A percentile compares a stretch with the other conserved stretches of the same genome.
Conservation (phyloP, 805 yeast species). For the Metschnikowia gruessii region DNA sequence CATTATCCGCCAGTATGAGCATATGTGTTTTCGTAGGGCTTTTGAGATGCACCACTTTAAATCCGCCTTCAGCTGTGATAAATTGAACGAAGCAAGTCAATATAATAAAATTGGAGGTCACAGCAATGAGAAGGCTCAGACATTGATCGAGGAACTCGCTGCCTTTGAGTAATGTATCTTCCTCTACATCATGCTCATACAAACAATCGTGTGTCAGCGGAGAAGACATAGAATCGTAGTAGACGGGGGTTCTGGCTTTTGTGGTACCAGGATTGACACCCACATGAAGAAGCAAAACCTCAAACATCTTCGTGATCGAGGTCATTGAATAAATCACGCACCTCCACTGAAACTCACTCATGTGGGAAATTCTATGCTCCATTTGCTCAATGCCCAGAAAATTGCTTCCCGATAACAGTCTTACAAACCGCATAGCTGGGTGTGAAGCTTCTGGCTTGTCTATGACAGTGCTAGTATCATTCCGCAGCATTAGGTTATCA, state of each 20-base stretch:
- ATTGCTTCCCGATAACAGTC: slow-evolving; percentile 23
- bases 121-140: slow-evolving; percentile 18
- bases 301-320: slow-evolving; percentile 22
- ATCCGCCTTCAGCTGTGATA: slow-evolving; percentile 7
- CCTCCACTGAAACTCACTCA: slow-evolving; percentile 25
- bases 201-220: not conserved
- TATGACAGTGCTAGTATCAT: slow-evolving; percentile 2
- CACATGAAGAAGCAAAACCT: slow-evolving; percentile 23
- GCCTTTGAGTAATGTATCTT: slow-evolving; percentile 22
- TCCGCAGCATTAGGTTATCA: slow-evolving; percentile 28
- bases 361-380: slow-evolving; percentile 11
- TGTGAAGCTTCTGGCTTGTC: slow-evolving; percentile 4
- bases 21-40: not conserved
- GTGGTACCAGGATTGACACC: slow-evolving; percentile 5
- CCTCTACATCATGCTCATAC: not conserved
- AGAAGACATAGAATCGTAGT: slow-evolving; percentile 2
- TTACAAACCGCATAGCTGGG: slow-evolving; percentile 12
- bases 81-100: slow-evolving; percentile 16
- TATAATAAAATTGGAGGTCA: slow-evolving; percentile 22
- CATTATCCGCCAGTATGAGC: not conserved
- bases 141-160: slow-evolving; percentile 19
- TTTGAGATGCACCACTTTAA: not conserved
- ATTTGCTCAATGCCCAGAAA: slow-evolving; percentile 22
- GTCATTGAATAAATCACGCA: slow-evolving; percentile 30
- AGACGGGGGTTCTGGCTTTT: slow-evolving; percentile 1